Base-by-base conservation (phyloP, 78 protist genomes). In the Cavenderia fasciculata region DNA sequence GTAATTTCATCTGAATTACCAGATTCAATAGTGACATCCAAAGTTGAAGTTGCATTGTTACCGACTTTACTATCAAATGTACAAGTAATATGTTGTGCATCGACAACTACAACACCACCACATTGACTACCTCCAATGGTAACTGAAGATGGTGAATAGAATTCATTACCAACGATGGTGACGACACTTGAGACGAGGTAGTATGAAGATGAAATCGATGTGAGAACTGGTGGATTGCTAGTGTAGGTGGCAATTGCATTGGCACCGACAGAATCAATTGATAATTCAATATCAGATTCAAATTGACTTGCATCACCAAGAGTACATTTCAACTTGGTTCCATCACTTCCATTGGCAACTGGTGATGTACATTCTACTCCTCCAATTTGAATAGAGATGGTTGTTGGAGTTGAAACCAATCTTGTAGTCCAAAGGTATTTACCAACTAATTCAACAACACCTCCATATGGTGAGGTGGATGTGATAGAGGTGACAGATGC, bases 361-460 rank as follows among this genome's bases (percentile, higher is more conserved):
- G n/a, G n/a, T n/a, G n/a, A n/a, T n/a, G n/a, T n/a, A 40, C 72
- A 63, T 11, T 4, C 25, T 27, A 21, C 51, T 33, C 8, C 72
- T 16, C 47, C 72, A 63, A 63, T 40, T 23, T 29, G 41, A 14
- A 69, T 29, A 25, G 3, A 31, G 27, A 69, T 46, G 2, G 23
- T 21, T 6, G 3, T 69, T 3, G 4, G 5, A 31, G 7, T 12
- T 25, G 59, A 33, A 47, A n/a, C 21, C 2, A 57, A 7, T 31
- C 21, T 29, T 4, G 11, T 43, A 21, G 6, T 43, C 12, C 46
- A 46, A 33, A 69, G 29, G 75, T 46, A 69, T 3, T 46, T 34
- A 7, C 86, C 86, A 59, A 1, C 38, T 19, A 77, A 59, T 23
- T 47, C 40, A 27, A 69, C 75, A 19, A 25, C 31, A 21, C 72